Base-by-base conservation (phyloP, 192 early-diverging fungal genomes). In the Coemansia sp. region DNA sequence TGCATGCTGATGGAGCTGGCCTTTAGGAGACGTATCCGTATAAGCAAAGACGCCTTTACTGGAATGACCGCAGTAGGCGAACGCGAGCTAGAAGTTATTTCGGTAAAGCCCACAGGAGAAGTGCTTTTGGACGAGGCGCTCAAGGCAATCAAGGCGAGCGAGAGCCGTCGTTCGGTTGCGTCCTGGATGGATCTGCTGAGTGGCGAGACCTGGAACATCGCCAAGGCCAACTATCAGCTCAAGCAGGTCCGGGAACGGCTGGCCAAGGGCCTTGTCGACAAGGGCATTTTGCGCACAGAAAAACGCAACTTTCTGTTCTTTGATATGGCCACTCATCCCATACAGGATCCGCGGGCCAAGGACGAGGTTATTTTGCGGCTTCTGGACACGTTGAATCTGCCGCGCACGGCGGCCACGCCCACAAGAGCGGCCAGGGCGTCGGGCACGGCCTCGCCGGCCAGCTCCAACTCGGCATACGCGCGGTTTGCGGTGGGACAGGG, bases 191-290 rank as follows among this genome's bases (percentile, higher is more conserved):
- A 98, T 80, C 65, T 98, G 41, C 81, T 98, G 87, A 95, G 94
- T 69, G 96, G 96, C 42, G 96, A 98, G 84, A 98, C 96, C 7
- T 98, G 96, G 96, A 97, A 97, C 75, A 83, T 98, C 21, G 84
- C 91, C 77, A 96, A 95, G 69, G 92, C 95, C 64, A 91, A 91
- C 30, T 97, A 92, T 69, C 96, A 98, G 79, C 80, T 98, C 34
- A 97, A 96, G 69, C 93, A 98, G 80, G 96, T 98, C 7, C 85
- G 96, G 11, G 96, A 98, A 72, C 81, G 96, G 17, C 81, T 98
- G 40, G 90, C 92, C 26, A 98, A 98, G 72, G 96, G 94, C 3
- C 71, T 98, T 37, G 96, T 98, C n/a, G 96, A 98, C 71, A 98
- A 98, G 71, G 96, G 96, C 14, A 88, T 98, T 26, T 67, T 98